Evolutionary conservation across 805 yeast genomes (phyloP).

Genomic region (Starmera quercuum): DNA sequence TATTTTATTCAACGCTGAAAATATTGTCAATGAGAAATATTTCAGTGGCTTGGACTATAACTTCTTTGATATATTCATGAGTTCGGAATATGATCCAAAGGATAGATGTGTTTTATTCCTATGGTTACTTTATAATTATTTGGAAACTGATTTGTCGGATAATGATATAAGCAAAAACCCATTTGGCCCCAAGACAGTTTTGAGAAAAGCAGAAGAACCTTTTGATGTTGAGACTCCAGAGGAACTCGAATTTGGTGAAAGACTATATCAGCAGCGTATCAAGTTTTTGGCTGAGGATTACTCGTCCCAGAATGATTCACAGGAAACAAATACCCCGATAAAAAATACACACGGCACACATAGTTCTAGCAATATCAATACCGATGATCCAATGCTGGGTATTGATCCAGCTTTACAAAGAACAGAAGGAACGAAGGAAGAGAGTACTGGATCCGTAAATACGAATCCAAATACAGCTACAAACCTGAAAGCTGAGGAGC

Average conservation of each 20-base stretch:
- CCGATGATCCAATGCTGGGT: no score
- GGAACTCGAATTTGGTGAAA: constrained; percentile 36
- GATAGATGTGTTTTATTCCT: constrained; percentile 67
- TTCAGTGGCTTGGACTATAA: constrained; percentile 30
- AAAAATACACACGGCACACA: background rate
- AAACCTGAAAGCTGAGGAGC: no score
- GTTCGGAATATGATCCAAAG: constrained; percentile 48
- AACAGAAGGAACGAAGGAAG: background rate
- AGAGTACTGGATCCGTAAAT: background rate
- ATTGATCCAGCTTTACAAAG: no score
- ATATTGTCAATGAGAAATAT: constrained; percentile 34
- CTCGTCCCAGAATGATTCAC: background rate
- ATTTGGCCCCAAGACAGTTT: constrained; percentile 40
- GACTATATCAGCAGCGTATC: constrained; percentile 28
- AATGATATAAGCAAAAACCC: constrained; percentile 49
- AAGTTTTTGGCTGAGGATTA: constrained; percentile 23
- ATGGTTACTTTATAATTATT: constrained; percentile 77
- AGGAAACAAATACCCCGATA: background rate
- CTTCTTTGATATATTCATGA: constrained; percentile 70
- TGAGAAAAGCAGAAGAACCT: constrained; percentile 18
- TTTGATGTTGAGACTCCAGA: constrained; percentile 34
- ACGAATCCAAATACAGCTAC: no score
- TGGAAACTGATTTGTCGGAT: constrained; percentile 60
- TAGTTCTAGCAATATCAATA: background rate
- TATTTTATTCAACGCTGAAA: constrained; percentile 57